Evolutionary conservation across 768 basidiomycete genomes (phyloP), one percentile per base, ranked within the genome.

Genomic region (Strobilomyces confusus): DNA sequence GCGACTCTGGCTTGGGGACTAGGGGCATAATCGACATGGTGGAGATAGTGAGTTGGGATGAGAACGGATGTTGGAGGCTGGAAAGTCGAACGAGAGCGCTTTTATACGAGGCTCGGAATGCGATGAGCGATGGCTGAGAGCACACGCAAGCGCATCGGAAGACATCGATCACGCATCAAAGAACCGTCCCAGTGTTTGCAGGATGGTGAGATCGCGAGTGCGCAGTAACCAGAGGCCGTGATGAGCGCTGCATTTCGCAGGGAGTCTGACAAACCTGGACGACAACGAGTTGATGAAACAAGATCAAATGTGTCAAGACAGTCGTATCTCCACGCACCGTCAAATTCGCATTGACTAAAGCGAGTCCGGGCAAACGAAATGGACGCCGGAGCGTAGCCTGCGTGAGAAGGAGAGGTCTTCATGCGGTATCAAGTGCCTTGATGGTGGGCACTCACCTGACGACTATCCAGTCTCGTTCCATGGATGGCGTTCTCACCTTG

Each of bases 1-100:
- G 61, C 0, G 63, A 66, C 1, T 46, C n/a, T 1, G 73, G 72
- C 26, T 67, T 65, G 9, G 64, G 58, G 9, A 56, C 51, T 29
- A 67, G 57, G 1, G 13, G 38, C 45, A 44, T 8, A 23, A 46
- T 46, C 8, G 47, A 48, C 38, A 45, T 46, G 22, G 22, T 42
- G 41, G 23, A 25, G 19, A 19, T n/a, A 20, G 19, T 38, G 19
- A 38, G 19, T 9, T 20, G n/a, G 38, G 6, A 9, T 19, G 3
- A 11, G 19, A 19, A 38, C 7, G 19, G 13, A 14, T 42, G 22
- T 42, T 25, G 40, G 23, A 42, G 3, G 12, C 23, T 3, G 15
- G 8, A 41, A 12, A 23, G 13, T 29, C 22, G 25, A 13, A 42
- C 23, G 12, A 42, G 17, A 22, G 22, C 23, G 40, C 22, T 15